These are phyloP conservation scores for Sordariomycetes sp. DNA, from an alignment of 2,329 filamentous ascomycete genomes.

Conservation along the genomic window DNA sequence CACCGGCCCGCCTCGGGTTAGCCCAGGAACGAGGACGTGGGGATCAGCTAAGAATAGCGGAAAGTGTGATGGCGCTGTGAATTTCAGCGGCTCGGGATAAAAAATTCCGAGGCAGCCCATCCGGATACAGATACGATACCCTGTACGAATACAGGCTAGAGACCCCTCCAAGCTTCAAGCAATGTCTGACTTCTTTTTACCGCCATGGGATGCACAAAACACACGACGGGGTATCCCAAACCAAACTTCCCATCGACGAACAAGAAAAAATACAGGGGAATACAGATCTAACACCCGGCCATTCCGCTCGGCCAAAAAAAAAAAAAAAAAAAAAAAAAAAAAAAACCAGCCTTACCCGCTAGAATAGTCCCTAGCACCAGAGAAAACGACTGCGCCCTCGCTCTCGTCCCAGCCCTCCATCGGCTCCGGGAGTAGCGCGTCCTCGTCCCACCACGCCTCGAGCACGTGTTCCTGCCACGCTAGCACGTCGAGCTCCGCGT, in stretches of 20 bases:
- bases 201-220: not conserved
- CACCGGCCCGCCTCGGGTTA: not conserved
- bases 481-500: slow-evolving; percentile 13
- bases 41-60: too few relatives aligned
- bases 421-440: slow-evolving; percentile 8
- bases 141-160: not conserved
- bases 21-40: not conserved
- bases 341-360: not conserved
- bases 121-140: not conserved
- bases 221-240: not conserved
- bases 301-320: too few relatives aligned
- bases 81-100: not conserved
- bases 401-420: not conserved
- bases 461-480: slow-evolving; percentile 28
- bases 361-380: too few relatives aligned
- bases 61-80: not conserved
- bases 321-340: not conserved
- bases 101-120: not conserved
- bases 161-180: not conserved
- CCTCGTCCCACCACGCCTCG: slow-evolving; percentile 24
- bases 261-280: not conserved
- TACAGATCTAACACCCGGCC: too few relatives aligned
- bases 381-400: too few relatives aligned
- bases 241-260: not conserved
- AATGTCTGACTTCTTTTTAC: not conserved